Conservation (phyloP, 2,329 filamentous ascomycete genomes). For the Colletotrichum costaricense region DNA sequence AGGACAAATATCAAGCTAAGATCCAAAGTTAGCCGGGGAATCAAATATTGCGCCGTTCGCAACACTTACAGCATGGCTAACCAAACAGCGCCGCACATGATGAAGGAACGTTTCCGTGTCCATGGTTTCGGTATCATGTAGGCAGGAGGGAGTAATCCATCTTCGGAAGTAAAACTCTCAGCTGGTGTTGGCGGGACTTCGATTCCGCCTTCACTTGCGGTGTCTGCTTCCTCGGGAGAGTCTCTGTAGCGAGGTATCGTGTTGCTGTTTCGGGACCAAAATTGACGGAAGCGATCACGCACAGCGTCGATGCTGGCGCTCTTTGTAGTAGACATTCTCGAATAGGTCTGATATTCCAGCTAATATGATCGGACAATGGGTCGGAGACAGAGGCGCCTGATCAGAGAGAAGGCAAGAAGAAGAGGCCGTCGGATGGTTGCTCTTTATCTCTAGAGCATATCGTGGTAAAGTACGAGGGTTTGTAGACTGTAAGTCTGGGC, state of each 20-base stretch:
- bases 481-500: background rate
- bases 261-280: slow-evolving; percentile 18
- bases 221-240: slow-evolving; percentile 9
- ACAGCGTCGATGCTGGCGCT: slow-evolving; percentile 13
- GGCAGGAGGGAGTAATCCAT: slow-evolving; percentile 18
- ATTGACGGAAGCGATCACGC: slow-evolving; percentile 26
- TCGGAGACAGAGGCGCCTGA: background rate
- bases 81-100: slow-evolving; percentile 34
- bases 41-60: too few species aligned
- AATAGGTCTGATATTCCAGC: background rate
- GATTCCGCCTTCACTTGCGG: background rate
- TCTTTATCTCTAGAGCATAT: slow-evolving; percentile 1
- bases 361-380: background rate
- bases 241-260: slow-evolving; percentile 17
- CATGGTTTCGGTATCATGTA: slow-evolving; percentile 26
- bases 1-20: slow-evolving; percentile 28
- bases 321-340: slow-evolving; percentile 5
- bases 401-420: background rate
- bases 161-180: slow-evolving; percentile 26
- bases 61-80: slow-evolving; percentile 31
- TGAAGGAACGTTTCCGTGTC: slow-evolving; percentile 28
- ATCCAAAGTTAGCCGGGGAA: background rate
- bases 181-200: slow-evolving; percentile 11
- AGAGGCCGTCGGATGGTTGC: background rate
- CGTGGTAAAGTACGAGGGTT: background rate